phyloP scores from a whole-genome alignment of 2,329 filamentous ascomycete species.

The Arthroderma uncinatum region DNA sequence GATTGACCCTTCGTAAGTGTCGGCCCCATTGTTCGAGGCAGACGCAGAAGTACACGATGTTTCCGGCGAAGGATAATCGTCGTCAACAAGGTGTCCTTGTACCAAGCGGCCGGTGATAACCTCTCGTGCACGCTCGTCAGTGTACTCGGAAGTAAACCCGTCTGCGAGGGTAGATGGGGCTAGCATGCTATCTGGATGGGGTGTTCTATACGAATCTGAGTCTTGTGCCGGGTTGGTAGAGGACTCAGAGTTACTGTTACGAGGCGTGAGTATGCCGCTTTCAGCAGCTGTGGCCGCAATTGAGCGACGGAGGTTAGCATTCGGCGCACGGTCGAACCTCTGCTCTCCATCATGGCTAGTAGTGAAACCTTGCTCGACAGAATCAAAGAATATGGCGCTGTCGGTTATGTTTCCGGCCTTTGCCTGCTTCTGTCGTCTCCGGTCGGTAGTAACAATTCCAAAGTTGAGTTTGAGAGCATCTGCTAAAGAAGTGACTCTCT shows the following conservation, averaged over 20 bases:
- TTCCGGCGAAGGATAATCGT: slow-evolving; percentile 73
- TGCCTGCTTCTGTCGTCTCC: slow-evolving; percentile 39
- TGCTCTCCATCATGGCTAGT: slow-evolving; percentile 15
- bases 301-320: neutral
- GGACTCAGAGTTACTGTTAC: neutral
- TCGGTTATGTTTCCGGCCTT: slow-evolving; percentile 54
- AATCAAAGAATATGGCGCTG: slow-evolving; percentile 66
- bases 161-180: slow-evolving; percentile 1
- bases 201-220: neutral
- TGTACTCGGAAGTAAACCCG: slow-evolving; percentile 43
- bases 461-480: slow-evolving; percentile 97
- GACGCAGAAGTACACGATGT: slow-evolving; percentile 49
- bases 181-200: neutral
- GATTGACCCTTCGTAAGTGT: slow-evolving; percentile 40
- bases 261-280: neutral
- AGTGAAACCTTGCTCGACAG: slow-evolving; percentile 36
- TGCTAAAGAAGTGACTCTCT: slow-evolving; percentile 88
- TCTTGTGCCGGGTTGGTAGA: slow-evolving; percentile 5
- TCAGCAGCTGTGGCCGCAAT: neutral
- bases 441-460: slow-evolving; percentile 63
- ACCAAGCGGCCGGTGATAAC: slow-evolving; percentile 85
- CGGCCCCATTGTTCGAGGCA: slow-evolving; percentile 42
- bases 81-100: slow-evolving; percentile 90
- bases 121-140: slow-evolving; percentile 71
- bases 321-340: neutral